Conservation (phyloP, 2,329 filamentous ascomycete species). For the Apiospora kogelbergensis region DNA sequence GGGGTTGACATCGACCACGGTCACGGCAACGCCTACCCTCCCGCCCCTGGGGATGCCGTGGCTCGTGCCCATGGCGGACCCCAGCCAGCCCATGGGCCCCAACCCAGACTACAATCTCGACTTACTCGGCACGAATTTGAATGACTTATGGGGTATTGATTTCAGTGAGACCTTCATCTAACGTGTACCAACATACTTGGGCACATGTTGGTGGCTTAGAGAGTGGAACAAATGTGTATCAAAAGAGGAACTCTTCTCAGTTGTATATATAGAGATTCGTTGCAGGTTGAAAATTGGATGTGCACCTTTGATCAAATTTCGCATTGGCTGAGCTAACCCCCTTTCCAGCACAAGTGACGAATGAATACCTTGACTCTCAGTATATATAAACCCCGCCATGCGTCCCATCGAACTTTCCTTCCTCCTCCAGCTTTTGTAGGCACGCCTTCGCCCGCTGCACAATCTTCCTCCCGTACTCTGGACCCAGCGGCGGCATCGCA, state of each 20-base stretch:
- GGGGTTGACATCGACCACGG: background rate
- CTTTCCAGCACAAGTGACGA: too few species aligned
- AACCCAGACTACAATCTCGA: conserved; percentile 56
- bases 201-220: background rate
- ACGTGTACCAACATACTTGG: background rate
- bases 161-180: background rate
- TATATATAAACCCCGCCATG: background rate
- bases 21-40: conserved; percentile 17
- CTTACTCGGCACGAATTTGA: conserved; percentile 52
- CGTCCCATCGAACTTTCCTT: background rate
- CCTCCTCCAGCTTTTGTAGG: background rate
- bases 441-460: background rate
- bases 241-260: background rate
- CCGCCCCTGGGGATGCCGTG: conserved; percentile 32
- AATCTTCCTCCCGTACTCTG: background rate
- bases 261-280: background rate
- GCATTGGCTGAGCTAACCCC: background rate
- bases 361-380: background rate
- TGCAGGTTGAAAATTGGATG: background rate
- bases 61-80: conserved; percentile 29
- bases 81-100: conserved; percentile 36
- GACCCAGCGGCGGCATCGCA: background rate
- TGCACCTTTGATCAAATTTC: background rate
- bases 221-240: background rate
- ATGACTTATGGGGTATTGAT: conserved; percentile 47